Base-by-base conservation (phyloP, 1,284 basidiomycete genomes). In the Exsudoporus floridanus region DNA sequence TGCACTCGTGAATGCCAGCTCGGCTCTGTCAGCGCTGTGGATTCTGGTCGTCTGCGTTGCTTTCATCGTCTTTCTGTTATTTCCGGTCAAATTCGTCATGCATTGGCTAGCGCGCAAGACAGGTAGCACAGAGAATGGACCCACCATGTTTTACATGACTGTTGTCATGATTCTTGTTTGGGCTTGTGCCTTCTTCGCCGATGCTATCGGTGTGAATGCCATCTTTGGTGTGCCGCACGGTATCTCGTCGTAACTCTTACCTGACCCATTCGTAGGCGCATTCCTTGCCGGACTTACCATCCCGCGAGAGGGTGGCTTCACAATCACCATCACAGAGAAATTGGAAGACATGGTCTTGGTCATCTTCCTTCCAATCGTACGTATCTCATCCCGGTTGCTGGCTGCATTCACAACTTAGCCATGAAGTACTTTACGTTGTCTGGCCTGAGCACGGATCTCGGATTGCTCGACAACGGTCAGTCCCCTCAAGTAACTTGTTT, bases 211-310 rank as follows among this genome's bases (percentile, higher is more conserved):
- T 51, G 91, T 95, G 0, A 93, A 95, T 65, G 87, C 92, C 39
- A 94, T 95, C 63, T 92, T 93, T 62, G 90, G 90, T 78, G 55
- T 49, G 76, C 56, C 5, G 2, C 4, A 10, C 16, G 35, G 49
- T 16, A 25, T 47, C 60, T 8, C 16, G 30, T 40, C 62, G 76
- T 86, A 56, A 67, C 76, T 4, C 1, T 2, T 31, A 60, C 70
- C 74, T 61, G 61, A 45, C 67, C 63, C n/a, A 4, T 19, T 7
- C 37, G 57, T 67, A 75, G 88, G 90, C 43, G 92, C 88, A 0
- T 98, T 98, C 76, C 63, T 98, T 21, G 84, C 86, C 3, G 96
- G 96, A 13, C 73, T 98, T 16, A 85, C 95, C 59, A 86, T 98
- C 16, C 95, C 96, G 2, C 85, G 94, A 45, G 88, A 97, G 57